A percentile compares a stretch with the other conserved stretches of the same genome.
phyloP scores from a whole-genome alignment of 2,329 filamentous ascomycete species.

The Sordariomycetes sp. region DNA sequence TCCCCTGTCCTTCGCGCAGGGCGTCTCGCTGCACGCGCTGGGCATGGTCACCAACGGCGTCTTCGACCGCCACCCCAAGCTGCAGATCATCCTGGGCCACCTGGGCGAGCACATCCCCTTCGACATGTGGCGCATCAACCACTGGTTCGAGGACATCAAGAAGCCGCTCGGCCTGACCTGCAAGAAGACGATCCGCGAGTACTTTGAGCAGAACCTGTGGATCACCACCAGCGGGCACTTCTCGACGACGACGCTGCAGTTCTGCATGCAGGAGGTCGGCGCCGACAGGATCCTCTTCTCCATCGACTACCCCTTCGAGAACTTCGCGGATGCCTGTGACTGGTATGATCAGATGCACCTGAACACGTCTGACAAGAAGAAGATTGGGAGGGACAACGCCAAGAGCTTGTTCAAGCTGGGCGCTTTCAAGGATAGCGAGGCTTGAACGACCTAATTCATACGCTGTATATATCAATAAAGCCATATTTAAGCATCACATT shows the following conservation, averaged over 20 bases:
- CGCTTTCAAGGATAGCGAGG: constrained; percentile 19
- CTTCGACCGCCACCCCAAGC: constrained; percentile 36
- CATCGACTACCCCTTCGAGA: constrained; percentile 45
- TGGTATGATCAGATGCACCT: constrained; percentile 29
- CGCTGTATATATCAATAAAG: no score
- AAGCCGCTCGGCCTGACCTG: constrained; percentile 36
- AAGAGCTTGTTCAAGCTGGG: constrained; percentile 29
- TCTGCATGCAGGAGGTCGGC: constrained; percentile 36
- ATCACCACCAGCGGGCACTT: constrained; percentile 49
- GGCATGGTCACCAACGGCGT: constrained; percentile 40
- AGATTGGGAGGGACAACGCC: constrained; percentile 33
- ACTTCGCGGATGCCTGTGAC: constrained; percentile 27
- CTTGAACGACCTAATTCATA: no score
- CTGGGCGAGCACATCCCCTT: constrained; percentile 39
- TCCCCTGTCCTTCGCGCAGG: constrained; percentile 48
- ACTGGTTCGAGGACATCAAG: constrained; percentile 48
- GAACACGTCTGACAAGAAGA: constrained; percentile 22
- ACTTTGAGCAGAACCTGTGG: constrained; percentile 46
- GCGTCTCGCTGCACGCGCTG: constrained; percentile 47
- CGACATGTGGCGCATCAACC: constrained; percentile 39
- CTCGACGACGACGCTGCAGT: constrained; percentile 41
- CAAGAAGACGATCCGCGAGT: constrained; percentile 40
- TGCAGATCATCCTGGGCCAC: constrained; percentile 37
- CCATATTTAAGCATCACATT: no score
- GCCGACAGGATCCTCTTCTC: constrained; percentile 41